Evolutionary conservation across 2,329 filamentous ascomycete species (phyloP), one percentile per base, ranked within the genome.

Genomic region (Fusarium graminum): DNA sequence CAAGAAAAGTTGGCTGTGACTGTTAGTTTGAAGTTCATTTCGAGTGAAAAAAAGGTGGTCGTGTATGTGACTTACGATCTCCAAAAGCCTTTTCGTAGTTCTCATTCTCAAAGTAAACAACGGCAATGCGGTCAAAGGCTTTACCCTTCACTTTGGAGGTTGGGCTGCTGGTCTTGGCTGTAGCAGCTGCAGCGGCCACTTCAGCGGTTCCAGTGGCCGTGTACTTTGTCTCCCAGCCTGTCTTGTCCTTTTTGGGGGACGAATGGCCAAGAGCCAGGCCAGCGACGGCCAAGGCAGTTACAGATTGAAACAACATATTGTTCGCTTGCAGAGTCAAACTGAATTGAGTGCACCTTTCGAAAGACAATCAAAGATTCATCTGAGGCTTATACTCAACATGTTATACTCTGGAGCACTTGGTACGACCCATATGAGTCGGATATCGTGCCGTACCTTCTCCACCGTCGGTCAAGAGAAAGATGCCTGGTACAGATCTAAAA

Each of bases 101-200:
- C 44, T 88, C 91, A 75, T 93, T 94, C 80, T 93, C 91, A 43
- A 93, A 83, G 90, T 90, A 93, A 74, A 94, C 88, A 50, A 88
- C 85, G 45, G 88, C 87, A 65, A 92, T 88, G 16, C 91, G 87
- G 74, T 93, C 85, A 73, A 93, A 94, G 0, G 83, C 87, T 74
- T 89, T 87, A 63, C 92, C 92, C 74, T 87, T 83, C 50, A 93
- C 87, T 71, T 87, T 75, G 74, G 83, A 88, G 30, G 84, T 87
- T 3, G 88, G 87, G 62, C 86, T 87, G 62, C 79, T 78, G 2
- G 88, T 88, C 73, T 83, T 81, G 12, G 87, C 88, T 2, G 86
- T 90, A 9, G 88, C 88, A 50, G 82, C 82, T 26, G 86, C 86
- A 17, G 82, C 82, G 7, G 81, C 80, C 9, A 90, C 86, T 43